Base-by-base conservation (phyloP, 2,329 filamentous ascomycete species). In the Diaporthe sp. region DNA sequence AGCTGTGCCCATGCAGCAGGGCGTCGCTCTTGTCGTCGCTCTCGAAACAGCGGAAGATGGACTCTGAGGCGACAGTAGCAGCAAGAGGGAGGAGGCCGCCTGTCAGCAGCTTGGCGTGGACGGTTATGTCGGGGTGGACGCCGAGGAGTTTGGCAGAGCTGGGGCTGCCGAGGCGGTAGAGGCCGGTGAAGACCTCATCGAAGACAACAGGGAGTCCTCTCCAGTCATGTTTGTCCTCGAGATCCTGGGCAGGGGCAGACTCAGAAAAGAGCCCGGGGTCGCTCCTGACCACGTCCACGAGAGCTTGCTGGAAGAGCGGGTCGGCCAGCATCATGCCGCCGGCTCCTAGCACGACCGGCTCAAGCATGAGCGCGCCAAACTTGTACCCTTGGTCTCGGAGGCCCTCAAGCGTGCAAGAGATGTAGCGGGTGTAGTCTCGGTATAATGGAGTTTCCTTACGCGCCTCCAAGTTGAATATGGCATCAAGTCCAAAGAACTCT, bases 101-200 rank as follows among this genome's bases (percentile, higher is more conserved):
- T 0, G 95, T 97, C 3, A 98, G 88, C 0, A 97, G 88, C 82
- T 98, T 97, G 8, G 95, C 95, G 79, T 97, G 93, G 0, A 95
- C 93, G 0, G 92, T 92, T 62, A 97, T 93, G 79, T 97, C 95
- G 0, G 95, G 89, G 44, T 94, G 83, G 0, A 91, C 85, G 7
- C 87, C 86, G 4, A 97, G 88, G 82, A 96, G 94, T 0, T 92
- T 92, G 0, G 93, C 91, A 0, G 94, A 88, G 1, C 90, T 92
- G 80, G 93, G 91, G 53, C 92, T 90, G 2, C 95, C 95, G 0
- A 98, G 91, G 17, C 95, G 94, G 82, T 96, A 96, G 6, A 97
- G 86, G 1, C 95, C 95, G 0, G 94, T 96, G 83, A 98, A 97
- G 49, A 97, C 95, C 81, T 97, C 95, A 81, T 98, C 95, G 78